phyloP scores from a whole-genome alignment of 1,139 yeast species.

The Saccharomycopsis hybrid region DNA sequence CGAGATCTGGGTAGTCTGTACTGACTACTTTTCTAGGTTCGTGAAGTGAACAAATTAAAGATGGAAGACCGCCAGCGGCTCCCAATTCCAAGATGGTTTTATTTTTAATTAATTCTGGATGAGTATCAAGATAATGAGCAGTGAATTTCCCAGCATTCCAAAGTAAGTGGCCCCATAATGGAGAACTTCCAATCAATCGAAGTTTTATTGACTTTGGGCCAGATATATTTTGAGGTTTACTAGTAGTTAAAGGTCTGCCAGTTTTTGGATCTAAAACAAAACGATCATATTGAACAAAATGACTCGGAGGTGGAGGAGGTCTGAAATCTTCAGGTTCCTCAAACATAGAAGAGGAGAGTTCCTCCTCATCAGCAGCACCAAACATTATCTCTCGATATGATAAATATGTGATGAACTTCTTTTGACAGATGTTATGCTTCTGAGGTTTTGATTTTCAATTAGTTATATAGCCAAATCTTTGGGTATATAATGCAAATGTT shows the following conservation, averaged over 20 bases:
- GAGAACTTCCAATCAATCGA: conserved; percentile 79
- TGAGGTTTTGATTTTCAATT: too few relatives aligned
- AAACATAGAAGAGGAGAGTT: conserved; percentile 33
- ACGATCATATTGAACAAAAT: conserved; percentile 65
- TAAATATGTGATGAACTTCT: too few relatives aligned
- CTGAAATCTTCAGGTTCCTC: conserved; percentile 78
- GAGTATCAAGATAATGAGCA: conserved; percentile 68
- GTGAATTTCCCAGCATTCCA: conserved; percentile 94
- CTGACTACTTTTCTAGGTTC: conserved; percentile 62
- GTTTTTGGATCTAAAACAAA: conserved; percentile 33
- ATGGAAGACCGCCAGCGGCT: conserved; percentile 89
- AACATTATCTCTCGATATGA: too few relatives aligned
- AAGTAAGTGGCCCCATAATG: conserved; percentile 90
- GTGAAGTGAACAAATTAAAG: conserved; percentile 62
- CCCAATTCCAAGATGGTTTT: conserved; percentile 80
- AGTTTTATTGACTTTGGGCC: conserved; percentile 46
- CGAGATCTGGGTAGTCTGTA: conserved; percentile 93
- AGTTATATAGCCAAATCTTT: too few relatives aligned
- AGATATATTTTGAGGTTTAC: conserved; percentile 21
- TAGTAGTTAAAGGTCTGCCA: too few relatives aligned
- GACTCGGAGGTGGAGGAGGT: conserved; percentile 62
- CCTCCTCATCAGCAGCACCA: conserved; percentile 17
- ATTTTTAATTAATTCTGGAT: conserved; percentile 48
- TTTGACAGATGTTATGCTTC: too few relatives aligned
- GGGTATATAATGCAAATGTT: too few relatives aligned